Evolutionary conservation across 2,329 filamentous ascomycete genomes (phyloP).

Genomic region (Neophaeococcomyces aloes): DNA sequence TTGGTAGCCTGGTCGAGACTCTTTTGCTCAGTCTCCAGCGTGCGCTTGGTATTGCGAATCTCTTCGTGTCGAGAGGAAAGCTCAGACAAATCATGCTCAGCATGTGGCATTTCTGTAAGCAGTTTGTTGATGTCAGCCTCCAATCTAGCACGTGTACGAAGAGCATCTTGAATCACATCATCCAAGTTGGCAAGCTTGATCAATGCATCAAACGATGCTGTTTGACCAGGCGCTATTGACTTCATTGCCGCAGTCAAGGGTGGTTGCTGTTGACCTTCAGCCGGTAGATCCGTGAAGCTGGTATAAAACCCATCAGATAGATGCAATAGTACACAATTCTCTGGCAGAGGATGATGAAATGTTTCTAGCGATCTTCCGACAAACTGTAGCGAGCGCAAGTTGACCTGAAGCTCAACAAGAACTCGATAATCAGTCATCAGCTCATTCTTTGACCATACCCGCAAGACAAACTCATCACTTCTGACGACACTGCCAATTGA

Average conservation of each 20-base stretch:
- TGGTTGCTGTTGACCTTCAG: slow-evolving; percentile 27
- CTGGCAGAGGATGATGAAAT: slow-evolving; percentile 62
- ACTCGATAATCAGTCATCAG: slow-evolving; percentile 47
- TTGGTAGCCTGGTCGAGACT: slow-evolving; percentile 23
- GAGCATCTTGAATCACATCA: slow-evolving; percentile 79
- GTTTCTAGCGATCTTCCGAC: slow-evolving; percentile 55
- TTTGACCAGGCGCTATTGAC: slow-evolving; percentile 26
- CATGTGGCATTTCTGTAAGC: slow-evolving; percentile 11
- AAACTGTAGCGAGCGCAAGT: slow-evolving; percentile 65
- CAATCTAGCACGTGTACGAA: slow-evolving; percentile 63
- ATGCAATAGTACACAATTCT: slow-evolving; percentile 76
- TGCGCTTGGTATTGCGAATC: slow-evolving; percentile 9
- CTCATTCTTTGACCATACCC: slow-evolving; percentile 60
- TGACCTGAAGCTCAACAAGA: slow-evolving; percentile 61
- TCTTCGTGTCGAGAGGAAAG: slow-evolving; percentile 6
- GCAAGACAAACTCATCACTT: slow-evolving; percentile 53
- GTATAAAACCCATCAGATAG: slow-evolving; percentile 80
- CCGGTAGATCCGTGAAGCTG: slow-evolving; percentile 55
- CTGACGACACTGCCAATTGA: slow-evolving; percentile 56
- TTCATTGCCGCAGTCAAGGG: slow-evolving; percentile 14
- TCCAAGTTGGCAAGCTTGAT: slow-evolving; percentile 84
- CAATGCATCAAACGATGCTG: slow-evolving; percentile 75
- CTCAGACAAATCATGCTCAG: slow-evolving; percentile 5
- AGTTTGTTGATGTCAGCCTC: slow-evolving; percentile 61
- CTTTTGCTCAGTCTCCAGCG: slow-evolving; percentile 17